Conservation (phyloP, 768 basidiomycete genomes). For the Kwoniella europaea region DNA sequence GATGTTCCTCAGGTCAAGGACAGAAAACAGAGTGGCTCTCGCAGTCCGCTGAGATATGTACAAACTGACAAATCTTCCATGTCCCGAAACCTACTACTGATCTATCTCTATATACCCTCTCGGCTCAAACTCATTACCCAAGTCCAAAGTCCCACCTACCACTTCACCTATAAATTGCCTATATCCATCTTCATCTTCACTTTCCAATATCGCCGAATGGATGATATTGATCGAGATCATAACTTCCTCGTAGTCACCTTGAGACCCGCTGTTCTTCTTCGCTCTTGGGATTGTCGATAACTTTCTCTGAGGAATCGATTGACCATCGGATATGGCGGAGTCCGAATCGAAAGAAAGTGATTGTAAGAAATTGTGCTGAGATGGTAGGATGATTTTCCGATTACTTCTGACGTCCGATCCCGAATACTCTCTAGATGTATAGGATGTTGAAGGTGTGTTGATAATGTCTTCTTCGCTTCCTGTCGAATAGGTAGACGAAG, state of each 20-base stretch:
- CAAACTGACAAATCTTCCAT: too few species aligned
- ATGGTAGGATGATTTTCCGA: slow-evolving; percentile 4
- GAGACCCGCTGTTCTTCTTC: too few species aligned
- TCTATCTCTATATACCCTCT: slow-evolving; percentile 21
- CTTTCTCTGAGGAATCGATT: background rate
- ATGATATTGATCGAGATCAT: slow-evolving; percentile 32
- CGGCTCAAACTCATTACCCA: slow-evolving; percentile 20
- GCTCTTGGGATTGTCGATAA: background rate
- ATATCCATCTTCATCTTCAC: slow-evolving; percentile 50
- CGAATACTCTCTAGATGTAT: background rate
- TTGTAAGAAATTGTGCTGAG: slow-evolving; percentile 12
- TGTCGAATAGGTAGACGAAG: background rate
- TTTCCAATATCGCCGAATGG: slow-evolving; percentile 51
- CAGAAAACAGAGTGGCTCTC: background rate
- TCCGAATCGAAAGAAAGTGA: background rate
- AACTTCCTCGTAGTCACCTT: background rate
- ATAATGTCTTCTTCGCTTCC: background rate
- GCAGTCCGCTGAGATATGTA: too few species aligned
- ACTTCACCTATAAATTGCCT: slow-evolving; percentile 49
- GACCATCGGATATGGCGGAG: too few species aligned
- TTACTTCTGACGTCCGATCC: too few species aligned
- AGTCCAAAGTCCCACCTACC: slow-evolving; percentile 24
- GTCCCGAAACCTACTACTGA: background rate
- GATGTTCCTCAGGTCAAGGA: background rate
- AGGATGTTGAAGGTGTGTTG: slow-evolving; percentile 10